These are phyloP conservation scores for Camelina laxa DNA, from an alignment of 345 rosid genomes.

Conservation along the genomic window DNA sequence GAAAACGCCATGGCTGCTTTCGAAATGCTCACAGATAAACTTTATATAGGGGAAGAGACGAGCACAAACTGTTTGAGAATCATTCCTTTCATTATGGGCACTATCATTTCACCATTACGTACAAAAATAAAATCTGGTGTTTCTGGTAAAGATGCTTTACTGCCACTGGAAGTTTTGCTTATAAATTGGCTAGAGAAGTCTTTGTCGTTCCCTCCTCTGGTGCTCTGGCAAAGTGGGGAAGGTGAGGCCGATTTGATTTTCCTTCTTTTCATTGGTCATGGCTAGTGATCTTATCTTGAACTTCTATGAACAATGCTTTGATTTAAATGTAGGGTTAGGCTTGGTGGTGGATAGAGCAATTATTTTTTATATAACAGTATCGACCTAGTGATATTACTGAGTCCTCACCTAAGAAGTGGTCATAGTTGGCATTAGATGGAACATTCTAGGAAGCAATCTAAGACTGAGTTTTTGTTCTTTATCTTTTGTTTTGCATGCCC, in stretches of 20 bases:
- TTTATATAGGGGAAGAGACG: constrained; percentile 72
- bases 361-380: constrained; percentile 16
- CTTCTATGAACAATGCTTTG: constrained; percentile 15
- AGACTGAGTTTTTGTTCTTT: constrained; percentile 4
- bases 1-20: constrained; percentile 69
- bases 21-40: constrained; percentile 64
- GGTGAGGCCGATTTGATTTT: constrained; percentile 49
- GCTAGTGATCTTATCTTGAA: constrained; percentile 24
- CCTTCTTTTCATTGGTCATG: constrained; percentile 3
- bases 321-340: constrained; percentile 29
- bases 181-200: constrained; percentile 74
- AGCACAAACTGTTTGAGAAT: constrained; percentile 71
- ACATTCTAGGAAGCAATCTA: constrained; percentile 23
- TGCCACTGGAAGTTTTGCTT: constrained; percentile 53
- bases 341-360: constrained; percentile 10
- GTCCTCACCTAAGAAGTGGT: constrained; percentile 26
- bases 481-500: constrained; percentile 19
- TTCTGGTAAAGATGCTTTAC: constrained; percentile 36
- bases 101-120: constrained; percentile 58
- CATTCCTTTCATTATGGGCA: constrained; percentile 63
- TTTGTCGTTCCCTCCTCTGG: constrained; percentile 74
- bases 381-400: constrained; percentile 12
- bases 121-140: constrained; percentile 47
- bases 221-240: constrained; percentile 60
- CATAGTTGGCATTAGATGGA: constrained; percentile 30